Conservation (phyloP, 2,329 filamentous ascomycete species). For the Fonsecaea multimorphosa region DNA sequence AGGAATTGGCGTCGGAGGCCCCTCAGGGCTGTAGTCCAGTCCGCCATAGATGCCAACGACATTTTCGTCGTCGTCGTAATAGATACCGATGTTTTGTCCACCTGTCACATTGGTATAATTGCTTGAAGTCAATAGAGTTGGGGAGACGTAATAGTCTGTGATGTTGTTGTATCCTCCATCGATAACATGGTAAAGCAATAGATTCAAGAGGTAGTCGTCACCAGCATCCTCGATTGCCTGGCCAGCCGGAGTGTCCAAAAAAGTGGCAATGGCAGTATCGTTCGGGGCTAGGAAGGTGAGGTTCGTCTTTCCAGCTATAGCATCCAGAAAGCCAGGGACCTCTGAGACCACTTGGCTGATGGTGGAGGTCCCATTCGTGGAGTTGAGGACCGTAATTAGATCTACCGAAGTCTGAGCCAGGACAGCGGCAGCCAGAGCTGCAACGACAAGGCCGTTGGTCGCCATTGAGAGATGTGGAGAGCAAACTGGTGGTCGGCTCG, state of each 20-base stretch:
- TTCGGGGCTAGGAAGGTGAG: conserved; percentile 28
- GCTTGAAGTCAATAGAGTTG: conserved; percentile 18
- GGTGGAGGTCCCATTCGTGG: conserved; percentile 11
- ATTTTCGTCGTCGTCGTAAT: conserved; percentile 25
- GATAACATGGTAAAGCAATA: conserved; percentile 23
- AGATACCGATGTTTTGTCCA: conserved; percentile 24
- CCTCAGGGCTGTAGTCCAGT: conserved; percentile 17
- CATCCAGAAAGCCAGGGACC: conserved; percentile 4
- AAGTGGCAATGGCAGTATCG: conserved; percentile 21
- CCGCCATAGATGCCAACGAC: conserved; percentile 21
- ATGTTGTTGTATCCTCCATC: conserved; percentile 15
- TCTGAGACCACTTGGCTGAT: conserved; percentile 7
- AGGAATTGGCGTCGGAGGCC: conserved; percentile 10
- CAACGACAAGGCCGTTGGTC: conserved; percentile 11
- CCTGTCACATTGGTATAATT: conserved; percentile 29
- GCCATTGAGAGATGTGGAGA: conserved; percentile 1
- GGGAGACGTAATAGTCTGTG: conserved; percentile 17
- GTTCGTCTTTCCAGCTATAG: conserved; percentile 22
- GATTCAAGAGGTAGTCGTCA: conserved; percentile 21
- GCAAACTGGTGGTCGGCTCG: background rate
- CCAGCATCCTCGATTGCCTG: conserved; percentile 13
- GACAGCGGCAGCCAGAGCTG: conserved; percentile 18
- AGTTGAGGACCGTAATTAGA: conserved; percentile 22
- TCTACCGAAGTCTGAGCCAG: conserved; percentile 16
- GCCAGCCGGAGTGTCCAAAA: conserved; percentile 4